Conservation (phyloP, 1,284 basidiomycete genomes). For the Butyriboletus appendiculatus region DNA sequence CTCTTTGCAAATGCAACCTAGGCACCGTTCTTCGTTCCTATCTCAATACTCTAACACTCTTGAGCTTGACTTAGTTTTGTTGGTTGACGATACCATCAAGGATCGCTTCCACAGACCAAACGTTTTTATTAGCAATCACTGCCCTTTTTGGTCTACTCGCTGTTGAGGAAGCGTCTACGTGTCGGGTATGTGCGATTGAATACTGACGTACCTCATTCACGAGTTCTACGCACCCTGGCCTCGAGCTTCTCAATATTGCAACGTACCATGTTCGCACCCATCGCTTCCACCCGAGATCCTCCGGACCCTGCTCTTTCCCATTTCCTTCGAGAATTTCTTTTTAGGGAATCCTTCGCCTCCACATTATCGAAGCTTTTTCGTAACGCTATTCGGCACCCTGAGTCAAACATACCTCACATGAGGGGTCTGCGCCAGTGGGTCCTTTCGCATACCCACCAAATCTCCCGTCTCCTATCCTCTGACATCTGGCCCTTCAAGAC, state of each 20-base stretch:
- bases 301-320: neutral
- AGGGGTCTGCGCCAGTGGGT: neutral
- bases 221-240: neutral
- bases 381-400: neutral
- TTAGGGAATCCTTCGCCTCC: neutral
- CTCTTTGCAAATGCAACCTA: neutral
- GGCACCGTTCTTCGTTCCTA: neutral
- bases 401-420: neutral
- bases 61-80: neutral
- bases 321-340: neutral
- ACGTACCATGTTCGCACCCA: neutral
- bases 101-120: neutral
- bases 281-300: neutral
- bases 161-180: neutral
- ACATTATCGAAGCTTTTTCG: neutral
- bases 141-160: neutral
- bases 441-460: neutral
- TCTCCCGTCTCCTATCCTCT: neutral
- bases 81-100: conserved; percentile 1
- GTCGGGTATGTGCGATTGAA: neutral
- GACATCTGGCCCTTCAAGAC: neutral
- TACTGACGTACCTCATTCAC: conserved; percentile 1
- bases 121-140: neutral
- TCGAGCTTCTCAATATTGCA: neutral
- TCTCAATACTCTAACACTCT: neutral